These are phyloP conservation scores for Silybum marianum DNA, from an alignment of 129 eudicot genomes.

Conservation along the genomic window DNA sequence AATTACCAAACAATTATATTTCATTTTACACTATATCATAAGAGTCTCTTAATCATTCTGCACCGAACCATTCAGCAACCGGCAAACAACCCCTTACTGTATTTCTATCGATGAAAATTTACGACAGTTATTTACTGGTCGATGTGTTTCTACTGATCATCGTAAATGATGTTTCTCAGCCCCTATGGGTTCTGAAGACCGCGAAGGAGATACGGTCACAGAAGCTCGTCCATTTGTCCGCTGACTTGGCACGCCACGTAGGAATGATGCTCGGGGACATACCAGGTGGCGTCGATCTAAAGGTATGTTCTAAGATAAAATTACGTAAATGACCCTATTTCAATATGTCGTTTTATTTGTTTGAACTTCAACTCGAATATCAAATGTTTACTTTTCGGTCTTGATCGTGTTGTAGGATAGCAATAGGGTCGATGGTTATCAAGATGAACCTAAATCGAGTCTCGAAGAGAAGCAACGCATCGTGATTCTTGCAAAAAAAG, in stretches of 20 bases:
- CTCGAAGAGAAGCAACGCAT: constrained; percentile 57
- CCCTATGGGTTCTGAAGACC: constrained; percentile 81
- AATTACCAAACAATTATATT: no score
- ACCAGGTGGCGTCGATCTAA: constrained; percentile 31
- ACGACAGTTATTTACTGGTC: not conserved
- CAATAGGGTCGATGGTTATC: constrained; percentile 24
- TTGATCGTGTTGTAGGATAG: constrained; percentile 42
- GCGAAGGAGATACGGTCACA: constrained; percentile 62
- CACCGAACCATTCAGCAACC: no score
- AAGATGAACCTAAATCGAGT: constrained; percentile 36
- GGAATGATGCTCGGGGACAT: constrained; percentile 54
- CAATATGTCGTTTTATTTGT: not conserved
- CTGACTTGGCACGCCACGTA: constrained; percentile 84
- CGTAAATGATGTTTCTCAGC: constrained; percentile 50
- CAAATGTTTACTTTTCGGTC: not conserved
- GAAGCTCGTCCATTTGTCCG: constrained; percentile 75
- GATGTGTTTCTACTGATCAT: constrained; percentile 2
- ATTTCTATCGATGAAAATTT: not conserved
- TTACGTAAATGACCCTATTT: not conserved
- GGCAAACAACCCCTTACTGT: not conserved
- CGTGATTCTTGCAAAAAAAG: constrained; percentile 66
- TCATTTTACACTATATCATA: no score
- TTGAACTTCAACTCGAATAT: no score
- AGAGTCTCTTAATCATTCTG: no score
- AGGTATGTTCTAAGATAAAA: constrained; percentile 38